Evolutionary conservation across 768 basidiomycete genomes (phyloP).

Genomic region (Mycena galericulata): DNA sequence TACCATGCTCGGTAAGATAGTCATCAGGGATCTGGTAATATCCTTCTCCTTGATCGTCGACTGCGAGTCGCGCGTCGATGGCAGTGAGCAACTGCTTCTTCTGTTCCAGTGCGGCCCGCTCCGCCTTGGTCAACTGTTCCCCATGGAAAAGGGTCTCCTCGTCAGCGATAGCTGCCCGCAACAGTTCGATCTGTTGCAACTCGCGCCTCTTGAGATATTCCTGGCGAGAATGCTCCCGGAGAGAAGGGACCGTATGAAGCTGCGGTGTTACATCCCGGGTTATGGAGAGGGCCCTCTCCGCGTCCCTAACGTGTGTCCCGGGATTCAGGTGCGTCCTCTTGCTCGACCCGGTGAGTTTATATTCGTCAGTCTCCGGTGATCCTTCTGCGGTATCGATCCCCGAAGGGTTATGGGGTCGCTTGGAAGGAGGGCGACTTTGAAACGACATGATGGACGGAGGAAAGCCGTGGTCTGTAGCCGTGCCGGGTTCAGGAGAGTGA

Average conservation of each 20-base stretch:
- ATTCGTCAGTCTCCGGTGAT: not conserved
- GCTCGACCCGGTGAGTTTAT: not conserved
- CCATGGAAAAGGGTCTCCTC: slow-evolving; percentile 1
- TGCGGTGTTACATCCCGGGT: not conserved
- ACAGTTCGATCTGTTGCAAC: not conserved
- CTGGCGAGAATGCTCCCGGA: not conserved
- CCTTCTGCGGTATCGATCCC: not conserved
- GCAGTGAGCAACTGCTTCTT: not conserved
- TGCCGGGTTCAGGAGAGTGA: slow-evolving; percentile 48
- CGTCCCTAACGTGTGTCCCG: too few relatives aligned
- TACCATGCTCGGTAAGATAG: not conserved
- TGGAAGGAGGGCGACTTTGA: not conserved
- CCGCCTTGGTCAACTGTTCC: not conserved
- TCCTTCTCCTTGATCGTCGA: not conserved
- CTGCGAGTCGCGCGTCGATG: not conserved
- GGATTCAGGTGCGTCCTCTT: not conserved
- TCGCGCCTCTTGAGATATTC: slow-evolving; percentile 10
- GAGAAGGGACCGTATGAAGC: not conserved
- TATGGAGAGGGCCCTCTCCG: not conserved
- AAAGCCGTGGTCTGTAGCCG: too few relatives aligned
- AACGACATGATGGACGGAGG: slow-evolving; percentile 11
- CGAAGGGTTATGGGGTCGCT: not conserved
- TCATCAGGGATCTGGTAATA: slow-evolving; percentile 11
- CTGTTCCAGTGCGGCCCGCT: not conserved
- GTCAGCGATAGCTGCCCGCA: slow-evolving; percentile 2